Evolutionary conservation across 208 protist species (phyloP).

Genomic region (Leishmania major): DNA sequence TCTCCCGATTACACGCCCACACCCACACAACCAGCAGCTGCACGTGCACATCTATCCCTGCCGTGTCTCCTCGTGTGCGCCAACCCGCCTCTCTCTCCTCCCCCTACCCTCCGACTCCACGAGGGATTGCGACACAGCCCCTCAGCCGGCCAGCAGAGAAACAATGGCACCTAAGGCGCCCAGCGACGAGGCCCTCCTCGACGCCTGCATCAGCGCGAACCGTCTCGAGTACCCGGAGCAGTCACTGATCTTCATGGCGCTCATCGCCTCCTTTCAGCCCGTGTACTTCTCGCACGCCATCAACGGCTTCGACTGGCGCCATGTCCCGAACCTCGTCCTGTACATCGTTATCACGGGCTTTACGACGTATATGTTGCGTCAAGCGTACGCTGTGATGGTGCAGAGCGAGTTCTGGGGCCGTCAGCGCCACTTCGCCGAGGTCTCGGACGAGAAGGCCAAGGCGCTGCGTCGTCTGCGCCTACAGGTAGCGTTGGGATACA

Average conservation of each 20-base stretch:
- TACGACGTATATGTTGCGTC: slow-evolving; percentile 77
- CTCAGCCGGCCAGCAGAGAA: neutral
- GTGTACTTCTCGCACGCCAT: slow-evolving; percentile 88
- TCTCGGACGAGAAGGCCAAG: slow-evolving; percentile 57
- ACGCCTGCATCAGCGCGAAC: slow-evolving; percentile 86
- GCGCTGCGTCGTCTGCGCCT: slow-evolving; percentile 76
- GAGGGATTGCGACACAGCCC: neutral
- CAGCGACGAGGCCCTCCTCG: slow-evolving; percentile 74
- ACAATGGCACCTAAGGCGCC: slow-evolving; percentile 16
- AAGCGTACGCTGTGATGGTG: slow-evolving; percentile 89
- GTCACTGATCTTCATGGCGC: slow-evolving; percentile 59
- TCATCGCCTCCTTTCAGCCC: slow-evolving; percentile 79
- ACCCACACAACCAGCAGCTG: neutral
- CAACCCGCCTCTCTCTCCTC: neutral
- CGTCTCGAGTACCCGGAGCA: slow-evolving; percentile 80
- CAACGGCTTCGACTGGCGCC: slow-evolving; percentile 73
- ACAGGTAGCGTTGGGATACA: slow-evolving; percentile 80
- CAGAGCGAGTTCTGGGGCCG: slow-evolving; percentile 88
- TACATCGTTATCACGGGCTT: slow-evolving; percentile 56
- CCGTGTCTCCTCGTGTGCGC: neutral
- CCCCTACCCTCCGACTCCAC: neutral
- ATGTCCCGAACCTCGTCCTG: slow-evolving; percentile 55
- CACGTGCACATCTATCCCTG: neutral
- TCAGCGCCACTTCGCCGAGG: slow-evolving; percentile 88
- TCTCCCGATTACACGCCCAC: neutral